Evolutionary conservation across 2,329 filamentous ascomycete species (phyloP), one percentile per base, ranked within the genome.

Genomic region (Corinectria fuckeliana): DNA sequence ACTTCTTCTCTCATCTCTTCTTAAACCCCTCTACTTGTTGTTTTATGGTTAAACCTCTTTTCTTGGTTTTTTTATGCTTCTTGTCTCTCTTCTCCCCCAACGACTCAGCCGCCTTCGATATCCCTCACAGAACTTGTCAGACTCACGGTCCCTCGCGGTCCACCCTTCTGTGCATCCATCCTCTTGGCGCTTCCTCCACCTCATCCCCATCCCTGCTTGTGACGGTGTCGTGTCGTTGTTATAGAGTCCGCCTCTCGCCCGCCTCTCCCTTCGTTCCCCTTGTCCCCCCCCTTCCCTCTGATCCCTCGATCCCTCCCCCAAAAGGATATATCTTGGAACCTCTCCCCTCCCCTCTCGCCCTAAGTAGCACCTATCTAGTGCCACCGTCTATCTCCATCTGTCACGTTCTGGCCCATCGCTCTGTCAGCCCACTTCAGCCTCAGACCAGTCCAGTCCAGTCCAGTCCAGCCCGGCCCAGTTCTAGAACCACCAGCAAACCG

Each of bases 81-180:
- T 68, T 55, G 56, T 66, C 50, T 49, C 62, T 64, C 63, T 39
- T 56, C 48, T 52, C 50, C 28, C 57, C 56, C 32, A 8, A 21
- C 38, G 54, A 56, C 63, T 68, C 62, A 61, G 61, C 56, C 50
- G 58, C 47, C 51, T 32, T 55, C 39, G 38, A 36, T 18, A 45
- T 30, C 28, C 16, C 16, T 47, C 16, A 30, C 25, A n/a, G 14
- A 16, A 16, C 51, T 48, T 23, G 26, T 23, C 45, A 30, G 23
- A 10, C 21, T 20, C 49, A 51, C 49, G 11, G 42, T 13, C 38
- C 18, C 38, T 41, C 32, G 16, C 32, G 32, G 32, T 34, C 38
- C 28, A 32, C 16, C n/a, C 41, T 10, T n/a, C n/a, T 28, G 14
- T 25, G 14, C 10, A 9, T 18, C 42, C n/a, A 38, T 45, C n/a